Evolutionary conservation across 768 basidiomycete species (phyloP).

Genomic region (Boletus vinaceobasis): DNA sequence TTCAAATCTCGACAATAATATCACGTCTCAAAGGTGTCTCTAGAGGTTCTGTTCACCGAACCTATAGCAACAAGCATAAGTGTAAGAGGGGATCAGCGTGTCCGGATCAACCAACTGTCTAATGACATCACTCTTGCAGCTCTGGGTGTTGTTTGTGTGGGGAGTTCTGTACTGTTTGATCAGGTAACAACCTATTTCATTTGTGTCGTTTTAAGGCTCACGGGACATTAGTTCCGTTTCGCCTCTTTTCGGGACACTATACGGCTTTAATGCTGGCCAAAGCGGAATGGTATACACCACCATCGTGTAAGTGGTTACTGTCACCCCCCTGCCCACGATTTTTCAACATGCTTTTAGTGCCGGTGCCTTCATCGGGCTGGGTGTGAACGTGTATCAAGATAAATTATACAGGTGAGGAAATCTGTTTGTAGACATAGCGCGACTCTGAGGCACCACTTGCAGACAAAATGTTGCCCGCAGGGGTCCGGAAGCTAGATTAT

Average conservation of each 20-base stretch:
- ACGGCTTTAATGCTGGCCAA: conserved; percentile 59
- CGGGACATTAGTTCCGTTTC: conserved; percentile 45
- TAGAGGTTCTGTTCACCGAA: conserved; percentile 39
- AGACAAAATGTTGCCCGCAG: conserved; percentile 26
- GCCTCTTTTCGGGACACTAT: conserved; percentile 51
- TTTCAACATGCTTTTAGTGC: conserved; percentile 36
- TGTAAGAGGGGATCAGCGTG: conserved; percentile 35
- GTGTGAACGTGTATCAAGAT: conserved; percentile 45
- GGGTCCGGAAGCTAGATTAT: conserved; percentile 57
- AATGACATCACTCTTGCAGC: conserved; percentile 29
- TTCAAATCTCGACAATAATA: not conserved
- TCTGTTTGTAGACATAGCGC: not conserved
- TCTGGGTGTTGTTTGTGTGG: conserved; percentile 72
- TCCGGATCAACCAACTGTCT: not conserved
- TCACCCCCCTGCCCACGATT: not conserved
- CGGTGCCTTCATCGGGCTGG: conserved; percentile 47
- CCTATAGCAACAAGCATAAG: conserved; percentile 71
- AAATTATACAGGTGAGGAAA: conserved; percentile 40
- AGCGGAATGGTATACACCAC: conserved; percentile 58
- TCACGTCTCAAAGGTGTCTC: not conserved
- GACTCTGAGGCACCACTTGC: conserved; percentile 25
- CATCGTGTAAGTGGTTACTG: conserved; percentile 42
- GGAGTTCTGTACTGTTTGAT: conserved; percentile 67
- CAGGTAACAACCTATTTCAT: conserved; percentile 33
- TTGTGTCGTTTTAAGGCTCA: not conserved